phyloP scores from a whole-genome alignment of 805 yeast species.

The Kluyveromyces nonfermentans region DNA sequence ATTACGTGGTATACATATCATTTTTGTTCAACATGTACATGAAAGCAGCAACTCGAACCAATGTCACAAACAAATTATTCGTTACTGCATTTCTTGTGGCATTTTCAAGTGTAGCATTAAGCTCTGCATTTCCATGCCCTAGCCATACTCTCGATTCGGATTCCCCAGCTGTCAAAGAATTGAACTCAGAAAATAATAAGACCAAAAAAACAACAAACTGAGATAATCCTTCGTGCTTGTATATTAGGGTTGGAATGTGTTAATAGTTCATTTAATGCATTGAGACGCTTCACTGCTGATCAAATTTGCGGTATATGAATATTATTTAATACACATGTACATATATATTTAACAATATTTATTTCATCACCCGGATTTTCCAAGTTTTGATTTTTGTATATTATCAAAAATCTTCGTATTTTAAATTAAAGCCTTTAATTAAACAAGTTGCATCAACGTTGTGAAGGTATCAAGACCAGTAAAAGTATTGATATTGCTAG shows the following conservation, averaged over 20 bases:
- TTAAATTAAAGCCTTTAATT: not conserved
- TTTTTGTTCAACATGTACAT: slow-evolving; percentile 15
- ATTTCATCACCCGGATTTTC: not conserved
- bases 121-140: slow-evolving; percentile 37
- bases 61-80: slow-evolving; percentile 44
- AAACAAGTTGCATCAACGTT: no score
- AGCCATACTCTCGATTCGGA: slow-evolving; percentile 35
- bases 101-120: slow-evolving; percentile 36
- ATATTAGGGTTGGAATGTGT: not conserved
- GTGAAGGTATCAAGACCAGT: no score
- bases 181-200: not conserved
- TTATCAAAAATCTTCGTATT: not conserved
- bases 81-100: slow-evolving; percentile 56
- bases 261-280: not conserved
- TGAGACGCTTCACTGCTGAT: not conserved
- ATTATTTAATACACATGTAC: not conserved
- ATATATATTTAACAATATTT: no score
- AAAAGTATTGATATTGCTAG: no score
- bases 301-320: not conserved
- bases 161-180: slow-evolving; percentile 25
- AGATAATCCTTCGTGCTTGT: not conserved
- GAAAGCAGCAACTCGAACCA: slow-evolving; percentile 46
- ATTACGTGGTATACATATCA: not conserved
- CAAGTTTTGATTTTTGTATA: not conserved
- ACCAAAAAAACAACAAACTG: not conserved